A percentile compares a stretch with the other conserved stretches of the same genome.
These are phyloP conservation scores for Penicillium daleae DNA, from an alignment of 495 filamentous ascomycete genomes.

Conservation along the genomic window DNA sequence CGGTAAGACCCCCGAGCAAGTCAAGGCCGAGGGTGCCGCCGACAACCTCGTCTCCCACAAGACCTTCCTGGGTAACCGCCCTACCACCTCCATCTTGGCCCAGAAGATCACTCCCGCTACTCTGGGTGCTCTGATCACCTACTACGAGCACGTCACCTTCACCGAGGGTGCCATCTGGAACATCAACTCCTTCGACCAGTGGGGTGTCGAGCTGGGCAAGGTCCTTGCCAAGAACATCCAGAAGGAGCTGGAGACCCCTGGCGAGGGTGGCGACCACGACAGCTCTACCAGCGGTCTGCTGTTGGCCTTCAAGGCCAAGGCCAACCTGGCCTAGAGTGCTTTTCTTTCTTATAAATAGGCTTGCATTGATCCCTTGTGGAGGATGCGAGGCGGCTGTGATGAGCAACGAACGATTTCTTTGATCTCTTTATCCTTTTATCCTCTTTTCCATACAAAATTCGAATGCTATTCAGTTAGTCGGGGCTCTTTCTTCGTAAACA, in stretches of 20 bases:
- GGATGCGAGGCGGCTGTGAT: constrained; percentile 25
- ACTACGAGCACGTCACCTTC: constrained; percentile 98
- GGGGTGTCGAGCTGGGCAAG: constrained; percentile 99
- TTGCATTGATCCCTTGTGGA: constrained; percentile 19
- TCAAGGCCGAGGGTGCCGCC: constrained; percentile 84
- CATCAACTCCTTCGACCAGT: constrained; percentile 99
- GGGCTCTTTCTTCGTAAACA: not conserved
- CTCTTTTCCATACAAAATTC: constrained; percentile 1
- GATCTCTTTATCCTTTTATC: constrained; percentile 6
- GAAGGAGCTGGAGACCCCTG: constrained; percentile 73
- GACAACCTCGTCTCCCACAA: constrained; percentile 93
- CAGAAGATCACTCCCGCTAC: constrained; percentile 93
- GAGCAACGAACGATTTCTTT: constrained; percentile 36
- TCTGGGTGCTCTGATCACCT: constrained; percentile 92
- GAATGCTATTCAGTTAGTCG: not conserved
- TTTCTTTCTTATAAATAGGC: constrained; percentile 3
- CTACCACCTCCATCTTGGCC: constrained; percentile 92
- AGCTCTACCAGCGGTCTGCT: constrained; percentile 85
- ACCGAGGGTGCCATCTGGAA: constrained; percentile 98
- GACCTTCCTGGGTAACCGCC: constrained; percentile 96
- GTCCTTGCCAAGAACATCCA: constrained; percentile 90
- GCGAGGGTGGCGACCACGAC: constrained; percentile 75
- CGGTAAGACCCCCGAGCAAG: constrained; percentile 89
- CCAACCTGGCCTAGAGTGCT: constrained; percentile 47
- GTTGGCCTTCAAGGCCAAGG: constrained; percentile 79